Percentiles rank a stretch among this genome's conserved stretches.
Evolutionary conservation across 495 filamentous ascomycete genomes (phyloP).

Genomic region (Jackrogersella multiformis): DNA sequence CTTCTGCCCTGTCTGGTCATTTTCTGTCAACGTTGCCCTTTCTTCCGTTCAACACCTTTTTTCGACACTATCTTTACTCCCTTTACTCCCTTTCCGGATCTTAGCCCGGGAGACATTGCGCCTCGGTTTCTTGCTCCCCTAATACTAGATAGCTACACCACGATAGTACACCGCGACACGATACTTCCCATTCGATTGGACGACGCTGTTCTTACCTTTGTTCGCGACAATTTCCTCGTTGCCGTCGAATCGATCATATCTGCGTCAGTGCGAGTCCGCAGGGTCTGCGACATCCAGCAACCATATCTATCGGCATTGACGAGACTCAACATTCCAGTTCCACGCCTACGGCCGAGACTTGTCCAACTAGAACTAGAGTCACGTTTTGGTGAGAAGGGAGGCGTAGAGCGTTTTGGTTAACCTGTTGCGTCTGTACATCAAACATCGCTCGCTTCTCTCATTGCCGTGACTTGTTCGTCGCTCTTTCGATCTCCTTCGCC

Average conservation of each 20-base stretch:
- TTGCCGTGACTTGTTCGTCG: constrained; percentile 30
- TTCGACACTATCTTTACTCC: constrained; percentile 20
- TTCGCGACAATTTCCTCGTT: constrained; percentile 17
- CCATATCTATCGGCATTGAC: constrained; percentile 22
- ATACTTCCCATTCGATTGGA: constrained; percentile 1
- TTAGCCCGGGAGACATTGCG: constrained; percentile 25
- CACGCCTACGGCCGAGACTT: constrained; percentile 22
- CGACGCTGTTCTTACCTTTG: constrained; percentile 8
- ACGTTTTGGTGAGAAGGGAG: constrained; percentile 27
- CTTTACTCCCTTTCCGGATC: constrained; percentile 9
- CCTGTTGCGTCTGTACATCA: constrained; percentile 27
- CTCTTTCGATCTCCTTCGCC: constrained; percentile 33
- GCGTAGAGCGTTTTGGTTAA: constrained; percentile 33
- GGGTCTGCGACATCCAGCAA: constrained; percentile 30
- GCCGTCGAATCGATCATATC: constrained; percentile 18
- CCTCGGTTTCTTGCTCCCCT: constrained; percentile 22
- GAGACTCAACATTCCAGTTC: constrained; percentile 42
- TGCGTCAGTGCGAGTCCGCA: constrained; percentile 17
- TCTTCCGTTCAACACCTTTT: neutral
- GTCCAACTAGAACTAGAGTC: constrained; percentile 15
- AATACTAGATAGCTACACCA: constrained; percentile 20
- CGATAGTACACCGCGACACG: no score
- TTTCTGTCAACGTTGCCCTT: constrained; percentile 32
- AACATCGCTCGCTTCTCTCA: constrained; percentile 44
- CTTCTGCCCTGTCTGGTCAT: constrained; percentile 32